These are phyloP conservation scores for Trichoderma sp. DNA, from an alignment of 2,329 filamentous ascomycete species.

Conservation along the genomic window DNA sequence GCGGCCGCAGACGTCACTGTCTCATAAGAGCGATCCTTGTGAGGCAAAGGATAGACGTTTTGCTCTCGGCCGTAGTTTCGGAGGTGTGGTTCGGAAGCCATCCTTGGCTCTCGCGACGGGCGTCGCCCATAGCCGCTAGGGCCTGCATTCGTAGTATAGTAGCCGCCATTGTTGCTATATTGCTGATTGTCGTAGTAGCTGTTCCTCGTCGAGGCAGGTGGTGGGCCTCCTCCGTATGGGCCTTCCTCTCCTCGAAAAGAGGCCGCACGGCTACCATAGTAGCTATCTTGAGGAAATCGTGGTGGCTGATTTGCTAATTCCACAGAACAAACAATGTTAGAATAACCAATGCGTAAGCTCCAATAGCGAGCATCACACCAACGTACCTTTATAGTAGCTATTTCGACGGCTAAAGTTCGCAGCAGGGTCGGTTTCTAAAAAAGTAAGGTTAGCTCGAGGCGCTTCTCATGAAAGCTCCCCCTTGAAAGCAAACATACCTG, in stretches of 20 bases:
- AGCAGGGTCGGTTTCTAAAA: constrained; percentile 46
- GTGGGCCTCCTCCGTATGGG: constrained; percentile 38
- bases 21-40: constrained; percentile 79
- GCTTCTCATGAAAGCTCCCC: neutral
- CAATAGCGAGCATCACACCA: constrained; percentile 21
- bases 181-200: constrained; percentile 43
- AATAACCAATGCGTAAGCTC: neutral
- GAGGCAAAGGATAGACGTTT: constrained; percentile 52
- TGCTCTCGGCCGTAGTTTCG: constrained; percentile 37
- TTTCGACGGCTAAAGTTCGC: constrained; percentile 55
- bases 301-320: constrained; percentile 36
- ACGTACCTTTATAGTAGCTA: constrained; percentile 53
- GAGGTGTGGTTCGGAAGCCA: constrained; percentile 47
- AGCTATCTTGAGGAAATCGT: constrained; percentile 51
- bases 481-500: constrained; percentile 41
- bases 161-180: constrained; percentile 24
- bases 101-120: constrained; percentile 35
- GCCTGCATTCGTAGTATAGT: constrained; percentile 33
- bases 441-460: constrained; percentile 17
- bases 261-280: constrained; percentile 46
- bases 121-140: constrained; percentile 22
- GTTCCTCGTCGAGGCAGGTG: constrained; percentile 36
- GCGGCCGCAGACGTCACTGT: constrained; percentile 77
- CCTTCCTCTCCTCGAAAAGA: constrained; percentile 41
- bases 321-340: neutral